Percentiles rank a stretch among this genome's conserved stretches.
phyloP scores from a whole-genome alignment of 306 rosid species.

The Acmispon strigosus region DNA sequence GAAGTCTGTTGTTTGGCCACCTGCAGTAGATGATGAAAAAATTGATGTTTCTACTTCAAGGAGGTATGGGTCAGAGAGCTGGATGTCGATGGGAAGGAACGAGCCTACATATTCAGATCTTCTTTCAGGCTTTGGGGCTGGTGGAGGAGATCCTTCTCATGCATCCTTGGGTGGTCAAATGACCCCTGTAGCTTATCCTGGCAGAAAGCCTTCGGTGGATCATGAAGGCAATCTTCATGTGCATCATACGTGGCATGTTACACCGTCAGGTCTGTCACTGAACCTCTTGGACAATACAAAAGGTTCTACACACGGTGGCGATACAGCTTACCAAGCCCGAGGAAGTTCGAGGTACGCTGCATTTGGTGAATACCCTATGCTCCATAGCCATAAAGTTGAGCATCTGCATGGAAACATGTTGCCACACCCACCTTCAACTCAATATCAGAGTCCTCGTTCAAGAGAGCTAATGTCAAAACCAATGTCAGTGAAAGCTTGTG shows the following conservation, averaged over 20 bases:
- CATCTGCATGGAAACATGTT: slow-evolving; percentile 57
- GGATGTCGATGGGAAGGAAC: slow-evolving; percentile 59
- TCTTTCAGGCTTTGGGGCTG: slow-evolving; percentile 56
- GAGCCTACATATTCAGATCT: slow-evolving; percentile 76
- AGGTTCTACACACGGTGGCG: slow-evolving; percentile 36
- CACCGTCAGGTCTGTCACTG: slow-evolving; percentile 49
- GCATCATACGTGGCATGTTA: slow-evolving; percentile 48
- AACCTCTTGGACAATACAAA: slow-evolving; percentile 48
- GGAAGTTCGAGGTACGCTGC: slow-evolving; percentile 43
- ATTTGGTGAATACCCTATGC: slow-evolving; percentile 37
- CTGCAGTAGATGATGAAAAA: slow-evolving; percentile 58
- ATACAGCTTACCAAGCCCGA: slow-evolving; percentile 44
- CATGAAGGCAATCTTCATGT: slow-evolving; percentile 58
- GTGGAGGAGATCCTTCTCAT: slow-evolving; percentile 33
- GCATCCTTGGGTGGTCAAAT: slow-evolving; percentile 35
- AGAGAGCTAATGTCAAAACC: slow-evolving; percentile 38
- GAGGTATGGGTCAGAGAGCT: slow-evolving; percentile 51
- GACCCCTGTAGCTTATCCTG: slow-evolving; percentile 29
- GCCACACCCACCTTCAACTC: slow-evolving; percentile 56
- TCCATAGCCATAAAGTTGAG: slow-evolving; percentile 48
- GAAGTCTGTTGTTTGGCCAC: slow-evolving; percentile 56
- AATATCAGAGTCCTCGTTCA: slow-evolving; percentile 37
- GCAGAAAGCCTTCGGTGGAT: slow-evolving; percentile 38
- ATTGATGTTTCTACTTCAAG: slow-evolving; percentile 52
- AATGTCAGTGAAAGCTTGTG: slow-evolving; percentile 11